Evolutionary conservation across 768 basidiomycete species (phyloP), one percentile per base, ranked within the genome.

Genomic region (Boletus rubropictus): DNA sequence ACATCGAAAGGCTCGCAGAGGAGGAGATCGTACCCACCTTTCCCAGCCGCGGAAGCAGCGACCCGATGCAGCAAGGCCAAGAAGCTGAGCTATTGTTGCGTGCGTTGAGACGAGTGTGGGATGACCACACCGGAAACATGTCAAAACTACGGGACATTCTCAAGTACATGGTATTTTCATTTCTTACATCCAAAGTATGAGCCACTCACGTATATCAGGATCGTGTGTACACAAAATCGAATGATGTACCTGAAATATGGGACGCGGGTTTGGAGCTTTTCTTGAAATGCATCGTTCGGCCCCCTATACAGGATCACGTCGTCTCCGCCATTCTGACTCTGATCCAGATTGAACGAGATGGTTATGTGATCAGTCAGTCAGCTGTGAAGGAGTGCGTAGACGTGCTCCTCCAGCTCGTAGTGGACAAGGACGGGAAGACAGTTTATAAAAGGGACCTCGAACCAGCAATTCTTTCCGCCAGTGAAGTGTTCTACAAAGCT

Each of bases 91-190:
- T 82, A 44, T 74, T 98, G 46, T 68, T 98, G 62, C 93, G 88
- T 60, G 86, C 87, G 24, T 52, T 96, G 44, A 79, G 80, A 61
- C 77, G 78, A 25, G 86, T 95, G 0, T 98, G 96, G 94, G 88
- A 94, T 46, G 92, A 97, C 62, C 96, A 99, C 66, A 82, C 74
- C 5, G 81, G 84, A 10, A 90, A 84, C 63, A 89, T 97, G 89
- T 72, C 77, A 22, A 89, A 94, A 64, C 65, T 99, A 49, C 80
- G 84, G 10, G 91, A 93, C 65, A 80, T 99, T 34, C 72, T 98
- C 54, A 91, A 89, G 61, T 99, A 99, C 62, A 96, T 99, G 93
- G 96, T 96, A 58, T 29, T 17, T 46, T 79, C 17, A 31, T 41
- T 29, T 15, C 29, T 49, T 24, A 35, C 12, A 9, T 27, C 43